Percentiles rank a stretch among this genome's conserved stretches.
Conservation (phyloP, 2,329 filamentous ascomycete species). For the Septoria linicola region DNA sequence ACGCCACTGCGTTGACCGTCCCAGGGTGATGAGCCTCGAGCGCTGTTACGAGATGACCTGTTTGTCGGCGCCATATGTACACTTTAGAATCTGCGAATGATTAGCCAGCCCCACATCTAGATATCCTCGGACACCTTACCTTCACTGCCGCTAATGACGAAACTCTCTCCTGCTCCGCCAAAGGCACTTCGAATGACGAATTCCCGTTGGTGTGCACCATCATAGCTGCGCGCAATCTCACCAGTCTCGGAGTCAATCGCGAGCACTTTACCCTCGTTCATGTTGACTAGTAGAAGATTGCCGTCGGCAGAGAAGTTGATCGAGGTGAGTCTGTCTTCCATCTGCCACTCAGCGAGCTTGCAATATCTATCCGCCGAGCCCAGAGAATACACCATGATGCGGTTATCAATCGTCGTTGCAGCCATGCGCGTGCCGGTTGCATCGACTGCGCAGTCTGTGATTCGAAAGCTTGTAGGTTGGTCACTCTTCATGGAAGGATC, state of each 20-base stretch:
- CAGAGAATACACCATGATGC: constrained; percentile 69
- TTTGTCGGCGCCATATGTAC: constrained; percentile 88
- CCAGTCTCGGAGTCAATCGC: constrained; percentile 74
- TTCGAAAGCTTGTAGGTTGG: constrained; percentile 63
- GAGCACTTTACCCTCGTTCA: constrained; percentile 71
- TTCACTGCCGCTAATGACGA: constrained; percentile 89
- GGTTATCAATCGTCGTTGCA: constrained; percentile 68
- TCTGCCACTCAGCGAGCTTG: constrained; percentile 70
- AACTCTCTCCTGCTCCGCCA: constrained; percentile 87
- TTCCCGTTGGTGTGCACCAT: constrained; percentile 70
- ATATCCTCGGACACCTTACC: constrained; percentile 51
- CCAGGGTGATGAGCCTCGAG: constrained; percentile 72
- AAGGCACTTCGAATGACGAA: constrained; percentile 81
- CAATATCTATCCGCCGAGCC: constrained; percentile 68
- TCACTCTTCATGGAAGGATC: constrained; percentile 54
- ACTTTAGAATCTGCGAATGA: constrained; percentile 60
- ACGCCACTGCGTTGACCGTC: constrained; percentile 81
- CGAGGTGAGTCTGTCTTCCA: constrained; percentile 71
- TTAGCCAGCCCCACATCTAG: neutral
- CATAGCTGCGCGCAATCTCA: constrained; percentile 70
- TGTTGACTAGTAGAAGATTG: constrained; percentile 77
- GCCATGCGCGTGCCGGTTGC: constrained; percentile 77
- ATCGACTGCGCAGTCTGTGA: constrained; percentile 83
- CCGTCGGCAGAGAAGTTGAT: constrained; percentile 80
- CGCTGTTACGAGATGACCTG: constrained; percentile 71